A percentile compares a stretch with the other conserved stretches of the same genome.
Evolutionary conservation across 768 basidiomycete genomes (phyloP).

Genomic region (Boletus bicolor): DNA sequence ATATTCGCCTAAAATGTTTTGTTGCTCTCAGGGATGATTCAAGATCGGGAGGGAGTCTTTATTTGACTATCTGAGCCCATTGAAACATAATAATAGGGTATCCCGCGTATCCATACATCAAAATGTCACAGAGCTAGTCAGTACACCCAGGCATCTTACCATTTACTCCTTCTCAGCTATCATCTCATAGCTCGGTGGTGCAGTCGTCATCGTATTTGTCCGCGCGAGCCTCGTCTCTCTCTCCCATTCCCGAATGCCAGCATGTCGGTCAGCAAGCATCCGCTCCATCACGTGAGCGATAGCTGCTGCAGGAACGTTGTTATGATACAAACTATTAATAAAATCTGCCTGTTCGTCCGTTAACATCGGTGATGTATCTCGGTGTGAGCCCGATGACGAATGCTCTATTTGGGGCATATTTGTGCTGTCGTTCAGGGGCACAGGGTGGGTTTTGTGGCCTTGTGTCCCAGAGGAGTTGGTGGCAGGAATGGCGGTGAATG

Average conservation of each 20-base stretch:
- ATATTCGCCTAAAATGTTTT: not conserved
- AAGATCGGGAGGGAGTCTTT: too few relatives aligned
- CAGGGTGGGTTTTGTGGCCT: slow-evolving; percentile 2
- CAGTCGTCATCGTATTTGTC: slow-evolving; percentile 14
- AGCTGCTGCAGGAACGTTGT: slow-evolving; percentile 20
- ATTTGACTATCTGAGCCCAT: not conserved
- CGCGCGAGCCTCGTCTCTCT: slow-evolving; percentile 19
- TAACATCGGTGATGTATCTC: slow-evolving; percentile 9
- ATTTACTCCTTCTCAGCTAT: not conserved
- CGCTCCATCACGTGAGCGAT: slow-evolving; percentile 24
- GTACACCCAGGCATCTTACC: not conserved
- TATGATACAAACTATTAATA: slow-evolving; percentile 20
- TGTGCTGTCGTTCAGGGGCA: slow-evolving; percentile 2
- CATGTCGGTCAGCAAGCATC: slow-evolving; percentile 23
- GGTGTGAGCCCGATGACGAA: not conserved
- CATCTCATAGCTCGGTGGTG: slow-evolving; percentile 15
- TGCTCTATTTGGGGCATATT: not conserved
- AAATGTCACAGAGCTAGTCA: not conserved
- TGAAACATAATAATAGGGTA: not conserved
- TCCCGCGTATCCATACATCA: not conserved
- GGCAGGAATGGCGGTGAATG: slow-evolving; percentile 7
- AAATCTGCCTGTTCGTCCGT: slow-evolving; percentile 28
- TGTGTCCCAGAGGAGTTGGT: not conserved
- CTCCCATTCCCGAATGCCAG: slow-evolving; percentile 21
- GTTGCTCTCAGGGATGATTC: not conserved